These are phyloP conservation scores for Sugiyamaella paludigena DNA, from an alignment of 1,139 yeast species.

Conservation along the genomic window DNA sequence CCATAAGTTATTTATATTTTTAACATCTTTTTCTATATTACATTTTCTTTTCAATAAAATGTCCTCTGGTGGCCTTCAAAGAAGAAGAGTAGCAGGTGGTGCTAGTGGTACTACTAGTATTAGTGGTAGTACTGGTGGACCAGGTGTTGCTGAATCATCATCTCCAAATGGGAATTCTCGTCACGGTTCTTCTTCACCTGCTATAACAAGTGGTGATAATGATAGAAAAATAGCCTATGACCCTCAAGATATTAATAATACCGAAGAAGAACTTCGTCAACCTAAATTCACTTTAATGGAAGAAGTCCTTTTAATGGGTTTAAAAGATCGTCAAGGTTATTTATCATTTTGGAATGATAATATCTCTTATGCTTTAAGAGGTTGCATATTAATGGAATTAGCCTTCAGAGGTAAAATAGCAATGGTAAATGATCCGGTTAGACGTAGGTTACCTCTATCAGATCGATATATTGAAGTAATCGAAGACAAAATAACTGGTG, in stretches of 20 bases:
- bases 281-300: constrained; percentile 93
- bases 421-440: constrained; percentile 89
- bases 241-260: constrained; percentile 61
- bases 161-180: constrained; percentile 8
- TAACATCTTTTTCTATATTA: background rate
- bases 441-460: constrained; percentile 81
- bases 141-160: constrained; percentile 2
- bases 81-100: constrained; percentile 45
- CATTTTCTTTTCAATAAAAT: constrained; percentile 1
- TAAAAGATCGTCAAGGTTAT: constrained; percentile 94
- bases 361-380: constrained; percentile 92
- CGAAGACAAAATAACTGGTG: constrained; percentile 88
- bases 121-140: constrained; percentile 7
- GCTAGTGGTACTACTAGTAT: constrained; percentile 6
- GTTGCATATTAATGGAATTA: constrained; percentile 86
- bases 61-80: constrained; percentile 45
- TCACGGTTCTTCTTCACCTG: constrained; percentile 13
- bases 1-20: background rate
- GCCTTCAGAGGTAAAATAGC: constrained; percentile 88
- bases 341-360: constrained; percentile 97
- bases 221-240: constrained; percentile 78
- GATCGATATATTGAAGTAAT: constrained; percentile 87
- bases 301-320: constrained; percentile 87
- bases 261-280: constrained; percentile 46
- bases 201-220: constrained; percentile 24